A percentile compares a stretch with the other conserved stretches of the same genome.
Conservation (phyloP, 352 stramenopile species). For the Phytophthora foliorum region DNA sequence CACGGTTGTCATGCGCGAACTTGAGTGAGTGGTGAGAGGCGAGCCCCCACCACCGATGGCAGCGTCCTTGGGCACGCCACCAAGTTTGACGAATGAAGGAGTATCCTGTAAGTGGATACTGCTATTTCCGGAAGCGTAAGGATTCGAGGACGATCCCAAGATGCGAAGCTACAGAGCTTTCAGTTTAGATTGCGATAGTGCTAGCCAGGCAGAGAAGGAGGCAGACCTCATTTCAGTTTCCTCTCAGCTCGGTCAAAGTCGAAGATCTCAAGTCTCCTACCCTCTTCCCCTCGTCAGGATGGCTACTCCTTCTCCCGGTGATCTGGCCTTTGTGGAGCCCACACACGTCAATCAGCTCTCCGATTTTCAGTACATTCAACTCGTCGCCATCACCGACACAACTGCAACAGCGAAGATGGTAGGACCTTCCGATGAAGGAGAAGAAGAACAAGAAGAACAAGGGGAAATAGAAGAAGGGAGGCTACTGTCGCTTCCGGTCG, state of each 20-base stretch:
- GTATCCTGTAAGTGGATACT: no score
- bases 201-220: constrained; percentile 2
- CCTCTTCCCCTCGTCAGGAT: not conserved
- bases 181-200: constrained; percentile 13
- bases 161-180: not conserved
- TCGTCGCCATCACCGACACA: not conserved
- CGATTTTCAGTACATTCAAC: constrained; percentile 18
- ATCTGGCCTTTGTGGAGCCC: constrained; percentile 5
- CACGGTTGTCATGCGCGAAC: no score
- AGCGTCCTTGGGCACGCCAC: no score
- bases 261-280: not conserved
- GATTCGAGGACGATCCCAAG: constrained; percentile 5
- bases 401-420: not conserved
- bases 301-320: not conserved
- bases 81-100: no score
- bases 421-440: not conserved
- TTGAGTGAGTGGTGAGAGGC: no score
- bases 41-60: no score
- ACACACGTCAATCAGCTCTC: not conserved
- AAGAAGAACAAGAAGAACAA: not conserved
- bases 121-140: not conserved
- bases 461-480: no score
- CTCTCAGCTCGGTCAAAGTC: constrained; percentile 4
- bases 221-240: constrained; percentile 7
- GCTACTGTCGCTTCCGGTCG: not conserved